Evolutionary conservation across 805 yeast genomes (phyloP), one percentile per base, ranked within the genome.

Genomic region (Ogataea nonfermentans): DNA sequence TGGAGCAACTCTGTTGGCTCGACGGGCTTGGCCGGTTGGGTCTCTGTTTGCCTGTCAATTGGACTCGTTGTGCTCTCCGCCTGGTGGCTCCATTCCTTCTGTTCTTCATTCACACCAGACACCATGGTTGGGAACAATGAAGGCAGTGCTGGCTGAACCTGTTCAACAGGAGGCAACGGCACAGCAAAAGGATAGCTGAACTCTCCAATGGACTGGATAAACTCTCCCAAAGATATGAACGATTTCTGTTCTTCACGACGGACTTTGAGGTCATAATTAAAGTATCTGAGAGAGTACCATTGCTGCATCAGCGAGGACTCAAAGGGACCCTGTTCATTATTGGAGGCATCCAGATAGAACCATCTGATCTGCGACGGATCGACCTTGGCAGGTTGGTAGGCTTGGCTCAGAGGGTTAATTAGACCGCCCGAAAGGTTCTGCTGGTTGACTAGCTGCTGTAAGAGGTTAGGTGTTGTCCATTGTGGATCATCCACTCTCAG

Each of bases 311-410:
- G 63, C 17, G 62, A 58, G 2, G 90, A 88, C 32, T 69, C 68
- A 61, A 87, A 87, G 3, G 96, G 95, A 15, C 96, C 96, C 57
- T 86, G 95, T 46, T 78, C 79, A 35, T 63, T 70, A 4, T 84
- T 86, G 28, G 70, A 59, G 0, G 86, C 79, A 58, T 87, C 96
- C 39, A 81, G 63, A 58, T 87, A 87, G 42, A 65, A 64, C 96
- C 96, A 87, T 34, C 70, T 64, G 49, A 80, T 68, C 36, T 67
- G 59, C 7, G 53, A 39, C 0, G 63, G 60, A 13, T 50, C 52
- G 35, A 48, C 26, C 23, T 38, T 39, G 12, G 36, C 24, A 11
- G 24, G 41, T 24, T 38, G 44, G n/a, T 31, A 19, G 20, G 35
- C 37, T 17, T 42, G 42, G 3, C 25, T 37, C 24, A 41, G 24